Evolutionary conservation across 805 yeast genomes (phyloP).

Genomic region (Komagataella ulmi): DNA sequence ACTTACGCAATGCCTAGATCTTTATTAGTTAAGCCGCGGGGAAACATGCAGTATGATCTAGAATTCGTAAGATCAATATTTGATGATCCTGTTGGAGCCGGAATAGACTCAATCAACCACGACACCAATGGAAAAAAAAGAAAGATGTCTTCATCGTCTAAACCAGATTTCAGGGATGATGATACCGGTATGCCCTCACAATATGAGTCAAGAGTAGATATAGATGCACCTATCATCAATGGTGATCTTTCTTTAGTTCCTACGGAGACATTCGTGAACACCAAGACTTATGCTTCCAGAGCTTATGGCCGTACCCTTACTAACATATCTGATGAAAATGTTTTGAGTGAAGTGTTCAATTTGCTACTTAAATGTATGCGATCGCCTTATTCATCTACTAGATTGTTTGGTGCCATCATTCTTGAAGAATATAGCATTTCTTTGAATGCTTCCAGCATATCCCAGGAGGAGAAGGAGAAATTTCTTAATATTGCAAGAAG

Average conservation of each 20-base stretch:
- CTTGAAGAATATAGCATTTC: slow-evolving; percentile 52
- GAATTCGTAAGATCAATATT: slow-evolving; percentile 15
- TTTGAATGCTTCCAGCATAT: slow-evolving; percentile 3
- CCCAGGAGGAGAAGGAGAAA: slow-evolving; percentile 5
- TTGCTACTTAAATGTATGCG: slow-evolving; percentile 27
- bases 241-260: slow-evolving; percentile 90
- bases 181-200: slow-evolving; percentile 33
- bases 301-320: slow-evolving; percentile 64
- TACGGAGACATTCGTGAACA: slow-evolving; percentile 53
- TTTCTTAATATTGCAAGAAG: slow-evolving; percentile 3
- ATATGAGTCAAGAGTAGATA: slow-evolving; percentile 54
- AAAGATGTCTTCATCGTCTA: slow-evolving; percentile 17
- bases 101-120: slow-evolving; percentile 8
- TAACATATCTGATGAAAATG: slow-evolving; percentile 23
- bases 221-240: slow-evolving; percentile 82
- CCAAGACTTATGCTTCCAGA: slow-evolving; percentile 61
- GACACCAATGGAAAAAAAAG: slow-evolving; percentile 28
- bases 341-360: slow-evolving; percentile 24
- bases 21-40: slow-evolving; percentile 73
- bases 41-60: slow-evolving; percentile 23
- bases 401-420: slow-evolving; percentile 55
- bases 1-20: slow-evolving; percentile 72
- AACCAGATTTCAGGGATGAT: slow-evolving; percentile 10
- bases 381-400: slow-evolving; percentile 69
- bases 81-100: neutral